These are phyloP conservation scores for Lepidium didymum DNA, from an alignment of 345 rosid species.

Conservation along the genomic window DNA sequence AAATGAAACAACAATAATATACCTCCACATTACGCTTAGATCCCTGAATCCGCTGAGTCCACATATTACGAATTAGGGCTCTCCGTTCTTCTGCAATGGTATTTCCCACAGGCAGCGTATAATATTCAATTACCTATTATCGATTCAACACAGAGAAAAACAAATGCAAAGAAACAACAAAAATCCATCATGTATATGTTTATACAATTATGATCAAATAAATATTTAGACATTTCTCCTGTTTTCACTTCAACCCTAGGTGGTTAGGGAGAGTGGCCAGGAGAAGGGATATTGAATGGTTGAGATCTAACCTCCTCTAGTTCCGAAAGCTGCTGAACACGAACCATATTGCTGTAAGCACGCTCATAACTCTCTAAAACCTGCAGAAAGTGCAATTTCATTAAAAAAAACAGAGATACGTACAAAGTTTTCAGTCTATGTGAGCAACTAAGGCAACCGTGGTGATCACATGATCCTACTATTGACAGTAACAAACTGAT, in stretches of 20 bases:
- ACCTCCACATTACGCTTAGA: constrained; percentile 97
- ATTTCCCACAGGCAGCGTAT: constrained; percentile 73
- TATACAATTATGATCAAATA: constrained; percentile 15
- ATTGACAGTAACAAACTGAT: neutral
- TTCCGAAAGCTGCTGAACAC: constrained; percentile 97
- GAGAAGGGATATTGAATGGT: constrained; percentile 10
- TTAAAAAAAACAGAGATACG: neutral
- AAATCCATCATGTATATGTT: constrained; percentile 7
- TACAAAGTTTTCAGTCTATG: neutral
- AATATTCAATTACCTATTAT: constrained; percentile 84
- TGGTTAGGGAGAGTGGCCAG: neutral
- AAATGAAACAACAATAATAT: constrained; percentile 2
- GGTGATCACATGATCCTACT: constrained; percentile 3
- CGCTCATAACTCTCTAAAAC: constrained; percentile 99
- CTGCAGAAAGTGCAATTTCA: constrained; percentile 35
- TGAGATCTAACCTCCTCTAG: constrained; percentile 75
- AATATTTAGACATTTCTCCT: constrained; percentile 3
- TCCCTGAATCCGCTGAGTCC: constrained; percentile 97
- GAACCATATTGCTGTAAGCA: constrained; percentile 94
- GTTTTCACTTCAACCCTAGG: neutral
- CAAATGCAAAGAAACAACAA: constrained; percentile 9
- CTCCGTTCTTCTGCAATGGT: constrained; percentile 79
- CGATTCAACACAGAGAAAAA: constrained; percentile 1
- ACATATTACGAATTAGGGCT: constrained; percentile 90
- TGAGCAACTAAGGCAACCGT: neutral